A percentile compares a stretch with the other conserved stretches of the same genome.
Conservation (phyloP, 2,329 filamentous ascomycete species). For the Trichoderma sp. region DNA sequence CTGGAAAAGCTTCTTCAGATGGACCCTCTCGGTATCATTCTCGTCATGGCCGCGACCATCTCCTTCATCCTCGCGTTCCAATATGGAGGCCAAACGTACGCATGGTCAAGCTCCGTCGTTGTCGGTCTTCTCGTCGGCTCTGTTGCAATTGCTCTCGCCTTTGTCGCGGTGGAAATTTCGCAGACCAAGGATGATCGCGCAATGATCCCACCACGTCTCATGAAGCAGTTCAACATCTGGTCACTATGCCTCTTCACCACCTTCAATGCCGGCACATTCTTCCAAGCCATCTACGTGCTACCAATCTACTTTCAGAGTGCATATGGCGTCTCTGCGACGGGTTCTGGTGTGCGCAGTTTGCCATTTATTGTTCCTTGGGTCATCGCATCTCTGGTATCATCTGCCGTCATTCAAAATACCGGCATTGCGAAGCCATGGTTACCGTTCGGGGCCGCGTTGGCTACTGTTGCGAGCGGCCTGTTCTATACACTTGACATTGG, state of each 20-base stretch:
- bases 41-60: constrained; percentile 40
- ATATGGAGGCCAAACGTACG: constrained; percentile 45
- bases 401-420: constrained; percentile 35
- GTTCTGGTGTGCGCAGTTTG: constrained; percentile 38
- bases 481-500: constrained; percentile 45
- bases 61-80: constrained; percentile 52
- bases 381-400: constrained; percentile 36
- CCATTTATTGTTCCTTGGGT: constrained; percentile 39
- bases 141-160: constrained; percentile 37
- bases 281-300: constrained; percentile 46
- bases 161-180: constrained; percentile 41
- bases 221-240: constrained; percentile 38
- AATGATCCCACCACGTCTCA: constrained; percentile 46
- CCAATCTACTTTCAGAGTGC: constrained; percentile 58
- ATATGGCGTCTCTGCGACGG: constrained; percentile 39
- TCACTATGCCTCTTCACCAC: neutral
- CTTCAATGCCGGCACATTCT: neutral
- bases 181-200: constrained; percentile 39
- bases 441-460: constrained; percentile 41
- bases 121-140: constrained; percentile 45
- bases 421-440: constrained; percentile 51
- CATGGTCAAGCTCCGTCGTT: constrained; percentile 35
- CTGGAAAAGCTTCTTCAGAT: neutral
- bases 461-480: constrained; percentile 45
- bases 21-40: constrained; percentile 31